Percentiles rank a stretch among this genome's conserved stretches.
Evolutionary conservation across 495 filamentous ascomycete species (phyloP).

Genomic region (Xylaria longipes): DNA sequence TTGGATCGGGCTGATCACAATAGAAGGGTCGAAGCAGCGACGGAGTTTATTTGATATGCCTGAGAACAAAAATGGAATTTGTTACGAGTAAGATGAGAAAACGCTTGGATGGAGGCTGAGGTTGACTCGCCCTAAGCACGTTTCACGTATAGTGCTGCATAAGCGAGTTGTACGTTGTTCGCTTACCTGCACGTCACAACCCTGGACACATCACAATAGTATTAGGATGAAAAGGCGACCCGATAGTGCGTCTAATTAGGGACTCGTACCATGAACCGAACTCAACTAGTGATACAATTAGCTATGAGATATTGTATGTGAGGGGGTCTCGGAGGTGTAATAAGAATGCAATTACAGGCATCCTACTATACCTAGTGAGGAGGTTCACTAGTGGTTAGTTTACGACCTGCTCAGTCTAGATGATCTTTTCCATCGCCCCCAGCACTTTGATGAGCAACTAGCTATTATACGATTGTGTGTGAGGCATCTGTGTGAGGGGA

Average conservation of each 20-base stretch:
- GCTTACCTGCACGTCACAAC: constrained; percentile 9
- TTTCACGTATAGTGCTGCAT: constrained; percentile 16
- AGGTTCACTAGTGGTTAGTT: background rate
- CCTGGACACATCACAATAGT: background rate
- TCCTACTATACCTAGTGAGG: background rate
- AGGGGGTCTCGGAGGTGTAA: background rate
- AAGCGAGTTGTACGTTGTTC: constrained; percentile 20
- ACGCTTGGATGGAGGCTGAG: background rate
- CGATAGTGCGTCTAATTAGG: background rate
- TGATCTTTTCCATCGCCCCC: background rate
- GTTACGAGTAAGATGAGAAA: background rate
- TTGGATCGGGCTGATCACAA: background rate
- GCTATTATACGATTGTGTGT: background rate
- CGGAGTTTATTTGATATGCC: background rate
- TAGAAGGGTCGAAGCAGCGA: background rate
- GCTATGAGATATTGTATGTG: background rate
- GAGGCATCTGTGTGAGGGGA: background rate
- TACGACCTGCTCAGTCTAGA: background rate
- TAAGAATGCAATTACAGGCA: background rate
- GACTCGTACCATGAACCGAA: background rate
- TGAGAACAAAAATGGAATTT: background rate
- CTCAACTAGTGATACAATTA: background rate
- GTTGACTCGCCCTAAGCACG: background rate
- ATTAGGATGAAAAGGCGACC: background rate
- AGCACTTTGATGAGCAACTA: background rate